A percentile compares a stretch with the other conserved stretches of the same genome.
phyloP scores from a whole-genome alignment of 2,329 filamentous ascomycete genomes.

The Colletotrichum falcatum region DNA sequence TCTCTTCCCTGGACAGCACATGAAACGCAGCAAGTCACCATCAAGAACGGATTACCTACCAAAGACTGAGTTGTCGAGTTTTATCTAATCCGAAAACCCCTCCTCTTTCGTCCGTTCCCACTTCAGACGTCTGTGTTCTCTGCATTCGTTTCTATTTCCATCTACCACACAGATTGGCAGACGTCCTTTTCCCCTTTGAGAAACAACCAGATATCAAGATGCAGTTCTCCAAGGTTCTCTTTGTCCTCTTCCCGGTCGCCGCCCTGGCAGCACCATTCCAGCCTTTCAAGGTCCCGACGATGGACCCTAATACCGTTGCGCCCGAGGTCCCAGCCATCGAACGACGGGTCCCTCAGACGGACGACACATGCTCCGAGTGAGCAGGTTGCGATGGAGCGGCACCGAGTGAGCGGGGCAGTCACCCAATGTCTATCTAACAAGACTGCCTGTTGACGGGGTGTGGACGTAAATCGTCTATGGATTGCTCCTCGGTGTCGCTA shows the following conservation, averaged over 20 bases:
- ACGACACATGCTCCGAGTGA: constrained; percentile 32
- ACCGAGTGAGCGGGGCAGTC: neutral
- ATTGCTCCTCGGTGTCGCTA: neutral
- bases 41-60: neutral
- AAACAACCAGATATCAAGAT: constrained; percentile 38
- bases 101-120: neutral
- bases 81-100: constrained; percentile 16
- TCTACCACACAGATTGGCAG: neutral
- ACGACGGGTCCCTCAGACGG: constrained; percentile 31
- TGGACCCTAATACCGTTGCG: constrained; percentile 35
- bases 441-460: no score
- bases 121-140: neutral
- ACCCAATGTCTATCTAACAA: neutral
- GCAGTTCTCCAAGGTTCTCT: constrained; percentile 43
- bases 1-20: constrained; percentile 2
- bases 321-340: constrained; percentile 33
- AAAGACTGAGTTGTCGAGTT: constrained; percentile 9
- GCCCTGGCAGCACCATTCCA: constrained; percentile 43
- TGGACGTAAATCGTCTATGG: no score
- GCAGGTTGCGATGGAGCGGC: neutral
- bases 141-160: constrained; percentile 8
- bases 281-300: constrained; percentile 37
- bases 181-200: neutral
- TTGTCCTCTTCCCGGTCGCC: constrained; percentile 42
- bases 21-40: constrained; percentile 29